Conservation (phyloP, 371 early-diverging fungal species). For the Chytridiales sp. region DNA sequence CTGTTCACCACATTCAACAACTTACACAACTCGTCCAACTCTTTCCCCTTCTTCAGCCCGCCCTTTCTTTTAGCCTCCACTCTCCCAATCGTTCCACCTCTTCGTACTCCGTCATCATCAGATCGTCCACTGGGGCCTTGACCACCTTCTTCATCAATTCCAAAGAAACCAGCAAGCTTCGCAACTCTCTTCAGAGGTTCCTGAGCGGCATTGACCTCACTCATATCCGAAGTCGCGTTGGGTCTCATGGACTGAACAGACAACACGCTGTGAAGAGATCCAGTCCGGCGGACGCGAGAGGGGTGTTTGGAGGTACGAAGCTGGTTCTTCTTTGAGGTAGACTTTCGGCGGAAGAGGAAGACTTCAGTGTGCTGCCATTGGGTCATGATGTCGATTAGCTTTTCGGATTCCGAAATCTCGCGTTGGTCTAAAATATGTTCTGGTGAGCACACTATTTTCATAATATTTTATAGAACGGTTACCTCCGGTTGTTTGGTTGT, state of each 20-base stretch:
- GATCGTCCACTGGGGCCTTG: neutral
- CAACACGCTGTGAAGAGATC: too few relatives aligned
- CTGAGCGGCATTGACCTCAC: too few relatives aligned
- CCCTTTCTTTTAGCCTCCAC: too few relatives aligned
- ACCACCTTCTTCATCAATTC: constrained; percentile 15
- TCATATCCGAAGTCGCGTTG: too few relatives aligned
- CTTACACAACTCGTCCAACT: constrained; percentile 26
- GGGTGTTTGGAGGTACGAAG: neutral
- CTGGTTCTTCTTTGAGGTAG: neutral
- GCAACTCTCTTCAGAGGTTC: constrained; percentile 15
- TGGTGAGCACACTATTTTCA: neutral
- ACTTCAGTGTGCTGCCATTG: constrained; percentile 31
- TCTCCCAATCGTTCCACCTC: neutral
- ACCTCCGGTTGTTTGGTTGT: constrained; percentile 20
- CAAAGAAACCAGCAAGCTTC: constrained; percentile 39
- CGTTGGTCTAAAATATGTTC: constrained; percentile 14
- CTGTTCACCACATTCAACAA: constrained; percentile 27
- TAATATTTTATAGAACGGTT: neutral
- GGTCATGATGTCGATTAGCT: constrained; percentile 34
- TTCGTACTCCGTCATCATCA: neutral
- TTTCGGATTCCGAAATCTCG: constrained; percentile 21
- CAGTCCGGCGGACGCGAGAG: neutral
- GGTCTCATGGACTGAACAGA: too few relatives aligned
- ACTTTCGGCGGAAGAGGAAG: constrained; percentile 25
- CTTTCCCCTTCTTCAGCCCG: constrained; percentile 15